These are phyloP conservation scores for Annulohypoxylon nitens DNA, from an alignment of 495 filamentous ascomycete species.

Conservation along the genomic window DNA sequence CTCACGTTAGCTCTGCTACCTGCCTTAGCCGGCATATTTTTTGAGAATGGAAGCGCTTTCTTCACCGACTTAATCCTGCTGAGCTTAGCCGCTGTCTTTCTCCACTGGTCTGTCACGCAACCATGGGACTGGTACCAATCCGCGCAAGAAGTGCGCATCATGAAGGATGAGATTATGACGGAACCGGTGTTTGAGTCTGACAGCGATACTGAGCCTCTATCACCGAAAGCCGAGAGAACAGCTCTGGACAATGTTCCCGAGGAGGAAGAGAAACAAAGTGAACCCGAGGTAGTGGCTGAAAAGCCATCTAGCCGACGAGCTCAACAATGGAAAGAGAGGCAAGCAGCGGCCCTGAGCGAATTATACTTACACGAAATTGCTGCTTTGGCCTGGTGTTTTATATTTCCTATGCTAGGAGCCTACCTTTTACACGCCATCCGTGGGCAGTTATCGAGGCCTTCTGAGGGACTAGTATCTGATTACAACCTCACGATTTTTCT, in stretches of 20 bases:
- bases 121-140: conserved; percentile 97
- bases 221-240: conserved; percentile 35
- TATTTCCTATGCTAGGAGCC: conserved; percentile 80
- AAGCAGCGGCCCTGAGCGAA: conserved; percentile 66
- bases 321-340: conserved; percentile 42
- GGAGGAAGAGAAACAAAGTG: conserved; percentile 49
- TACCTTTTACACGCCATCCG: conserved; percentile 84
- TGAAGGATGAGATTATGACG: conserved; percentile 58
- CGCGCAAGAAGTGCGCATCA: conserved; percentile 72
- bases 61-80: conserved; percentile 88
- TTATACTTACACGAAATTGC: conserved; percentile 79
- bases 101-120: conserved; percentile 92
- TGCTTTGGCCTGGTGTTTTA: conserved; percentile 82
- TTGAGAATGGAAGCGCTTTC: conserved; percentile 83
- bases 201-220: conserved; percentile 58
- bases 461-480: conserved; percentile 88
- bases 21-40: conserved; percentile 84
- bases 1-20: conserved; percentile 87
- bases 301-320: conserved; percentile 28
- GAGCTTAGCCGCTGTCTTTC: conserved; percentile 81
- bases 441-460: conserved; percentile 80
- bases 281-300: conserved; percentile 17
- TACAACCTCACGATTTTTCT: conserved; percentile 96
- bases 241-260: conserved; percentile 58
- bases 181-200: conserved; percentile 65